Percentiles rank a stretch among this genome's conserved stretches.
These are phyloP conservation scores for Pythium chondricola DNA, from an alignment of 352 stramenopile genomes.

Conservation along the genomic window DNA sequence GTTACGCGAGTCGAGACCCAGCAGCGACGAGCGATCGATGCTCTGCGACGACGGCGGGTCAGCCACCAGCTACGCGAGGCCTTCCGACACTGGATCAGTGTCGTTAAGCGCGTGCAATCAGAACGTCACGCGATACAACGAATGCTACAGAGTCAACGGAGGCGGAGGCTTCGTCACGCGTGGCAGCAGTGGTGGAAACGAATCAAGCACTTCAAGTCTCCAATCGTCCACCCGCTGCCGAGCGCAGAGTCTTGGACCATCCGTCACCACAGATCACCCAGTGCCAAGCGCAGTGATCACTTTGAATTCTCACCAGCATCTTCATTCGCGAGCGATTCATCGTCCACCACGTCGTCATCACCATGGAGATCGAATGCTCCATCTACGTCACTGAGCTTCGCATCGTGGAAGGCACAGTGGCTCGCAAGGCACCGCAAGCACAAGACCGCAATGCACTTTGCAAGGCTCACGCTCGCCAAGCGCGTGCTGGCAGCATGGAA, in stretches of 20 bases:
- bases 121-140: not conserved
- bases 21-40: constrained; percentile 12
- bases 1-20: constrained; percentile 19
- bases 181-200: not conserved
- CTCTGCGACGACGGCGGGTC: constrained; percentile 16
- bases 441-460: constrained; percentile 8
- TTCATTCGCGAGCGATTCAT: not conserved
- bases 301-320: constrained; percentile 6
- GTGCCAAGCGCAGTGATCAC: not conserved
- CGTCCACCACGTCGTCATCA: not conserved
- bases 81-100: constrained; percentile 12
- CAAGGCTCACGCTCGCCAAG: constrained; percentile 10
- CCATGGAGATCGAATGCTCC: constrained; percentile 6
- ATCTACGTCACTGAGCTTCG: constrained; percentile 15
- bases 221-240: too few relatives aligned
- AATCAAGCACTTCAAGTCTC: not conserved
- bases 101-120: not conserved
- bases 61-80: constrained; percentile 14
- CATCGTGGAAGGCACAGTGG: constrained; percentile 24
- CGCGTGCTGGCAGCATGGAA: constrained; percentile 13
- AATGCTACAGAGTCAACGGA: not conserved
- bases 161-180: not conserved
- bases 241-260: not conserved
- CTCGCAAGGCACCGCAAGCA: constrained; percentile 11
- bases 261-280: not conserved